A percentile compares a stretch with the other conserved stretches of the same genome.
Conservation (phyloP, 1,139 yeast species). For the Yamadazyma siamensis region DNA sequence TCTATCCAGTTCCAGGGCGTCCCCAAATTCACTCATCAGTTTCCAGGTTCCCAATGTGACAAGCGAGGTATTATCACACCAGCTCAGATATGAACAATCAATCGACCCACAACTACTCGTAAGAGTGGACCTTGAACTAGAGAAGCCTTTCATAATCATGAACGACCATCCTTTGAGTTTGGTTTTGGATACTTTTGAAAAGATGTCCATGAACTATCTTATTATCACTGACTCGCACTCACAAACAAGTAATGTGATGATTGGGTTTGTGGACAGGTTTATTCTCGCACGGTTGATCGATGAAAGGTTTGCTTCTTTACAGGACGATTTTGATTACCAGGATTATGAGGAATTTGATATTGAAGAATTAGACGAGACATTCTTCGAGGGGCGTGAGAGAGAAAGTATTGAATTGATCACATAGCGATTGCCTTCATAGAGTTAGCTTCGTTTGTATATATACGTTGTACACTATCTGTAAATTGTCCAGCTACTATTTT, state of each 20-base stretch:
- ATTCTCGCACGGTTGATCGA: conserved; percentile 30
- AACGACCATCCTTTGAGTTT: conserved; percentile 33
- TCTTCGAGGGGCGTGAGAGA: conserved; percentile 15
- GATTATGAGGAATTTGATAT: conserved; percentile 14
- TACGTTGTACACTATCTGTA: too few relatives aligned
- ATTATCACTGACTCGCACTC: conserved; percentile 20
- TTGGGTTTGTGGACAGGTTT: conserved; percentile 43
- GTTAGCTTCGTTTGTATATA: too few relatives aligned
- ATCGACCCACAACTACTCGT: conserved; percentile 5
- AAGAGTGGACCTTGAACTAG: conserved; percentile 17
- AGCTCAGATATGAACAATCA: conserved; percentile 22
- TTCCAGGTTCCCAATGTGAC: conserved; percentile 23
- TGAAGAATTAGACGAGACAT: conserved; percentile 10
- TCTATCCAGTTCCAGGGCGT: conserved; percentile 12
- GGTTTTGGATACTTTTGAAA: conserved; percentile 39
- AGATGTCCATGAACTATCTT: conserved; percentile 36
- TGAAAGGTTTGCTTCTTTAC: conserved; percentile 23
- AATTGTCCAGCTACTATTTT: too few relatives aligned
- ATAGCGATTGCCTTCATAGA: too few relatives aligned
- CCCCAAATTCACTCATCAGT: conserved; percentile 14
- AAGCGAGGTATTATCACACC: conserved; percentile 20
- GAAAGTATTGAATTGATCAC: conserved; percentile 29
- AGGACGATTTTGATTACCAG: conserved; percentile 13
- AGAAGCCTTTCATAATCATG: conserved; percentile 20
- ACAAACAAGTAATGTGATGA: conserved; percentile 18